Conservation (phyloP, 78 protist genomes). For the Dictyostelium capitatum region DNA sequence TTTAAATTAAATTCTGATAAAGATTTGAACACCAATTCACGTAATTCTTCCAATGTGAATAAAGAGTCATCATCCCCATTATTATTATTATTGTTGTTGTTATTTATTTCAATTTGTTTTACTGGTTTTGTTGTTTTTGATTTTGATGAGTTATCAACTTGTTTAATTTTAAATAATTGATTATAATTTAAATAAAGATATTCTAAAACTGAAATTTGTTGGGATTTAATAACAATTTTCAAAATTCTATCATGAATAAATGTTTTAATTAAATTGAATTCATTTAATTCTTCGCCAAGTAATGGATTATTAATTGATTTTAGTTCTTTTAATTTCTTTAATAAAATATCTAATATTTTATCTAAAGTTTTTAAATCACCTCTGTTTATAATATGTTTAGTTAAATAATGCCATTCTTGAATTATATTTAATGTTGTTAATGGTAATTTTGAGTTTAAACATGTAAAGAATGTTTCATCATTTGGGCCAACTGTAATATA, state of each 20-base stretch:
- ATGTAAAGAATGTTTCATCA: too few relatives aligned
- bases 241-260: neutral
- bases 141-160: neutral
- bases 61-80: neutral
- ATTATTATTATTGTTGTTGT: too few relatives aligned
- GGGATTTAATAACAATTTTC: neutral
- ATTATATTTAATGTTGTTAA: too few relatives aligned
- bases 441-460: too few relatives aligned
- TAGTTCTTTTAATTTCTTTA: neutral
- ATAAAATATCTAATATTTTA: neutral
- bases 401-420: too few relatives aligned
- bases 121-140: neutral
- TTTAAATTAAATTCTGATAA: neutral
- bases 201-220: neutral
- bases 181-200: neutral
- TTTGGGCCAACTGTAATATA: too few relatives aligned
- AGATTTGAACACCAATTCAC: neutral
- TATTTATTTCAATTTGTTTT: too few relatives aligned
- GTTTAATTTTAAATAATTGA: neutral
- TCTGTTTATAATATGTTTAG: neutral
- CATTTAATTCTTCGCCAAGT: too few relatives aligned
- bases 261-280: neutral
- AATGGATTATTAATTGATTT: neutral
- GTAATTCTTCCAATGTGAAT: neutral
- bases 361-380: neutral